These are phyloP conservation scores for Colletotrichum sp. DNA, from an alignment of 2,329 filamentous ascomycete genomes.

Conservation along the genomic window DNA sequence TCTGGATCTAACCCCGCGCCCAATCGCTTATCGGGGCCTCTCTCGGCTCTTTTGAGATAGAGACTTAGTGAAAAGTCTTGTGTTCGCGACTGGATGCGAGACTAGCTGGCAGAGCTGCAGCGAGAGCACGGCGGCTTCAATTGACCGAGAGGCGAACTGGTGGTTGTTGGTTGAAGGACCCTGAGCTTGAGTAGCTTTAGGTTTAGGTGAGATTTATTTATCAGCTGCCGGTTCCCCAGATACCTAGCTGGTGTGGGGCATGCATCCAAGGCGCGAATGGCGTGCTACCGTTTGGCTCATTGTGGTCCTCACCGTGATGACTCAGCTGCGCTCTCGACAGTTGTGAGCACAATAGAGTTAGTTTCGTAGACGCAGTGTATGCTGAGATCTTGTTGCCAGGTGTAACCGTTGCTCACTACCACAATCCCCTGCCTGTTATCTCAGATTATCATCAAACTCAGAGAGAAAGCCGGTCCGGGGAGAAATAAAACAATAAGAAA, in stretches of 20 bases:
- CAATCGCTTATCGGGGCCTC: neutral
- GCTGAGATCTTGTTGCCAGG: neutral
- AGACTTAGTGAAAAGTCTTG: neutral
- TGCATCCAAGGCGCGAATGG: neutral
- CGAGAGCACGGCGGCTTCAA: neutral
- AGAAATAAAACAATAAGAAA: neutral
- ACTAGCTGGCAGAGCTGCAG: neutral
- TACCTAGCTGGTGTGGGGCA: neutral
- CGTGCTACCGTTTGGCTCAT: neutral
- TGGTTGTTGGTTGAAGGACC: neutral
- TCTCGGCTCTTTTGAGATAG: neutral
- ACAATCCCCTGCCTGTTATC: neutral
- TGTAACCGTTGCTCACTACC: neutral
- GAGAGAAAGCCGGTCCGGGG: neutral
- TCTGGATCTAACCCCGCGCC: constrained; percentile 3
- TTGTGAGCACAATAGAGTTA: neutral
- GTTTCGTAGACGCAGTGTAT: neutral
- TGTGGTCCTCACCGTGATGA: neutral
- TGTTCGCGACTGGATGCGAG: neutral
- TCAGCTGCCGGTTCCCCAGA: neutral
- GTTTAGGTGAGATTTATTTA: neutral
- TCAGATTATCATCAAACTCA: neutral
- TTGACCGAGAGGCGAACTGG: neutral
- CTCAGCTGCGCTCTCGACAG: neutral
- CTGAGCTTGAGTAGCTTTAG: neutral